phyloP scores from a whole-genome alignment of 2,329 filamentous ascomycete species.

The Leptodontidium sp. region DNA sequence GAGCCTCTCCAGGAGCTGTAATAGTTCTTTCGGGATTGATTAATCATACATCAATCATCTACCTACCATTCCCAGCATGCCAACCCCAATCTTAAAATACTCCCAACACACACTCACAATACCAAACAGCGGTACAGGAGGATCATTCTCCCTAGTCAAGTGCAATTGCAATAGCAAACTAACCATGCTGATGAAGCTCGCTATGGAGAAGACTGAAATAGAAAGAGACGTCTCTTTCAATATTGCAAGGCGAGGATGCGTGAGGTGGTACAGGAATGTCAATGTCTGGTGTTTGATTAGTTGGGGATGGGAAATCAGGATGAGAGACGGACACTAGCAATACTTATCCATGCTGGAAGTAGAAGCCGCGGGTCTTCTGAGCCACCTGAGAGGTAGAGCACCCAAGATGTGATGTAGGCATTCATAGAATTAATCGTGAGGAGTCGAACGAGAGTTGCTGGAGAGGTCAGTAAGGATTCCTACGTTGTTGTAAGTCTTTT shows the following conservation, averaged over 20 bases:
- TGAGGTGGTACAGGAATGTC: constrained; percentile 78
- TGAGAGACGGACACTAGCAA: constrained; percentile 68
- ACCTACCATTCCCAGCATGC: constrained; percentile 34
- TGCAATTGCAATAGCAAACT: constrained; percentile 73
- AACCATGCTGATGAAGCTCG: constrained; percentile 79
- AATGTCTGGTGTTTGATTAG: constrained; percentile 61
- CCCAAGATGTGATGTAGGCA: constrained; percentile 77
- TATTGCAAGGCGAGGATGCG: constrained; percentile 81
- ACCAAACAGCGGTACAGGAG: constrained; percentile 42
- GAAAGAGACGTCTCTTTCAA: constrained; percentile 80
- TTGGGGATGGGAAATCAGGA: not conserved
- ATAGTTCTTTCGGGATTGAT: not conserved
- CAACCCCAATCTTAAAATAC: constrained; percentile 37
- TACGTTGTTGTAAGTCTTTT: not conserved
- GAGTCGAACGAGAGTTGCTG: constrained; percentile 80
- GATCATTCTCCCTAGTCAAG: constrained; percentile 44
- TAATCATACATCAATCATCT: not conserved
- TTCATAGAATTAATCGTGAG: constrained; percentile 78
- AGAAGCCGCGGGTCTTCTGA: constrained; percentile 75
- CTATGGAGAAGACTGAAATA: constrained; percentile 79
- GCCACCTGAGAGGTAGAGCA: constrained; percentile 74
- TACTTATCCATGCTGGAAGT: constrained; percentile 80
- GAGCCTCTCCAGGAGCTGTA: too few relatives aligned
- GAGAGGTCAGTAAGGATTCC: constrained; percentile 23
- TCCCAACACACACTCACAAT: constrained; percentile 40